Evolutionary conservation across 495 filamentous ascomycete species (phyloP).

Genomic region (Podospora tetraspora): DNA sequence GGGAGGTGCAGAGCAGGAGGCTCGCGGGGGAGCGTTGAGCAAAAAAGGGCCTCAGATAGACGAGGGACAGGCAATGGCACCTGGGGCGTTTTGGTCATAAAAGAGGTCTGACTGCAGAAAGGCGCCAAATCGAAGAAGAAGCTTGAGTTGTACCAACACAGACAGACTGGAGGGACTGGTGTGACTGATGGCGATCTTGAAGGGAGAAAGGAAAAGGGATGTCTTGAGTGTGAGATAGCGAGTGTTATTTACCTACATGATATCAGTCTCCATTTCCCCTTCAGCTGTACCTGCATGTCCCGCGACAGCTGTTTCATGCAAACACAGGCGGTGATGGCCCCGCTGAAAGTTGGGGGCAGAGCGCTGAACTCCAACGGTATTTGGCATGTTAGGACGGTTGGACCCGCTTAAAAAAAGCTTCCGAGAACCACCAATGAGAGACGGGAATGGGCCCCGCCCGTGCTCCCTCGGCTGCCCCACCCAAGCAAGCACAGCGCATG

Average conservation of each 20-base stretch:
- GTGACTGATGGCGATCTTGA: background rate
- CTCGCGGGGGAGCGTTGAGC: slow-evolving; percentile 64
- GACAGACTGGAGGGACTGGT: background rate
- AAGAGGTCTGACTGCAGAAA: background rate
- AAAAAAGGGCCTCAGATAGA: background rate
- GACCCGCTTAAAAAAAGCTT: background rate
- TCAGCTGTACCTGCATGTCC: background rate
- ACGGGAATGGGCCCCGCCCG: background rate
- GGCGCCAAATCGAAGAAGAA: background rate
- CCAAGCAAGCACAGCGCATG: slow-evolving; percentile 6
- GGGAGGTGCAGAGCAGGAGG: slow-evolving; percentile 84
- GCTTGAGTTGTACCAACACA: background rate
- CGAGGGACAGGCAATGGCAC: background rate
- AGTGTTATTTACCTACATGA: background rate
- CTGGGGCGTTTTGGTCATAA: background rate
- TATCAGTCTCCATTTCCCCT: background rate
- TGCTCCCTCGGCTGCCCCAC: slow-evolving; percentile 5
- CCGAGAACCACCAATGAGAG: background rate
- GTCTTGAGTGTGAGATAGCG: background rate
- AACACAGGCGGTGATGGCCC: background rate
- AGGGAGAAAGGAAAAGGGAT: background rate
- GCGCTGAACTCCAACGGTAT: background rate
- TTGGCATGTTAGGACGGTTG: background rate
- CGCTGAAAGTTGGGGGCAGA: background rate
- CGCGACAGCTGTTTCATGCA: background rate